Percentiles rank a stretch among this genome's conserved stretches.
phyloP scores from a whole-genome alignment of 2,329 filamentous ascomycete genomes.

The Monilinia vaccinii-corymbosi region DNA sequence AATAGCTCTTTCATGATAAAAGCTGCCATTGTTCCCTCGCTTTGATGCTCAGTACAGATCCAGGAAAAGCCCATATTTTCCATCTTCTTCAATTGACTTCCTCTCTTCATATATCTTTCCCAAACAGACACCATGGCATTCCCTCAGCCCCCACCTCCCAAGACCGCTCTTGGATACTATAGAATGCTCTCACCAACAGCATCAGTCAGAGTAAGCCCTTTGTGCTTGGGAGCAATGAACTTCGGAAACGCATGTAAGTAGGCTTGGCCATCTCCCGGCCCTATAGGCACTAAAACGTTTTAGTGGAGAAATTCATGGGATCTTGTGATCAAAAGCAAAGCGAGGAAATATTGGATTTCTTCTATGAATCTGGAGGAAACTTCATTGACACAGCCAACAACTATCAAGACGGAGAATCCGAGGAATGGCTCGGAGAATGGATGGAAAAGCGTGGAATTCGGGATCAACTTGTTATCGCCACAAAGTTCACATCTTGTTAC shows the following conservation, averaged over 20 bases:
- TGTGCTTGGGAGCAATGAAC: conserved; percentile 57
- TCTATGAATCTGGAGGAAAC: conserved; percentile 50
- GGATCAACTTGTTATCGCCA: conserved; percentile 58
- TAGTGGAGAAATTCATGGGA: conserved; percentile 49
- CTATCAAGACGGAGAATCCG: conserved; percentile 52
- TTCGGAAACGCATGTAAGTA: conserved; percentile 46
- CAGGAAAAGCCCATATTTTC: not conserved
- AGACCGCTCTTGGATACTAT: conserved; percentile 54
- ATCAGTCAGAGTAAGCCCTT: conserved; percentile 55
- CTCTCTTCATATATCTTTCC: not conserved
- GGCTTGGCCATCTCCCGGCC: too few relatives aligned
- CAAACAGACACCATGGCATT: conserved; percentile 16
- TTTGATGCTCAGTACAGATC: not conserved
- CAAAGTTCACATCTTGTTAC: conserved; percentile 39
- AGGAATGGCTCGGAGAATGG: conserved; percentile 63
- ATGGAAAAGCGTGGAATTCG: conserved; percentile 55
- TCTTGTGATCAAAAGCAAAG: conserved; percentile 24
- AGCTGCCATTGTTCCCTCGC: not conserved
- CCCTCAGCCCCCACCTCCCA: conserved; percentile 30
- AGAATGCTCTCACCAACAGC: conserved; percentile 58
- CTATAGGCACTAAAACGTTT: not conserved
- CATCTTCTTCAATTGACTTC: not conserved
- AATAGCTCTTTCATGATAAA: not conserved
- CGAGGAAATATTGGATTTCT: conserved; percentile 43
- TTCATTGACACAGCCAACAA: conserved; percentile 63